Evolutionary conservation across 192 early-diverging fungal species (phyloP).

Genomic region (Coemansia sp.): DNA sequence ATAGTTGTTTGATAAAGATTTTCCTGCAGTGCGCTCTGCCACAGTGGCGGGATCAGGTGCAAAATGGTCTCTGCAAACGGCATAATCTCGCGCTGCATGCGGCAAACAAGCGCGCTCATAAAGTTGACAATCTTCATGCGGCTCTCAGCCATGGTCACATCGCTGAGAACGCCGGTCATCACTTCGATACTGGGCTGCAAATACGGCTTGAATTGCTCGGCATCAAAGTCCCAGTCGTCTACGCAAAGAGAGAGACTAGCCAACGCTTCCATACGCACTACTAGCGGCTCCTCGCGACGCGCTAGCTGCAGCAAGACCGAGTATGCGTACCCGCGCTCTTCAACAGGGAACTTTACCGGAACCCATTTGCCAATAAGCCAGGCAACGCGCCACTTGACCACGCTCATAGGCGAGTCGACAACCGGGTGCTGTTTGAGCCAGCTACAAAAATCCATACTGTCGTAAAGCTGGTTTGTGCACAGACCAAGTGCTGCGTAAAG

Average conservation of each 20-base stretch:
- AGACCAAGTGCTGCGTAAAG: slow-evolving; percentile 80
- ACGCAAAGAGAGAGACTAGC: slow-evolving; percentile 66
- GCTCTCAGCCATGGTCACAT: slow-evolving; percentile 75
- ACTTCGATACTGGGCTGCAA: slow-evolving; percentile 61
- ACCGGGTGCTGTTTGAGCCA: slow-evolving; percentile 65
- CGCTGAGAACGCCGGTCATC: slow-evolving; percentile 62
- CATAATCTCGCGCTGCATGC: slow-evolving; percentile 75
- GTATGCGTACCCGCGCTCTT: slow-evolving; percentile 69
- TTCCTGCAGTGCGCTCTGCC: slow-evolving; percentile 74
- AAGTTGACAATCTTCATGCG: slow-evolving; percentile 74
- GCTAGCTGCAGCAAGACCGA: slow-evolving; percentile 70
- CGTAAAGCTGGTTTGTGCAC: slow-evolving; percentile 79
- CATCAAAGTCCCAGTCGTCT: slow-evolving; percentile 90
- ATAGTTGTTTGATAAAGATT: slow-evolving; percentile 82
- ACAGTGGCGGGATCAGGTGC: slow-evolving; percentile 75
- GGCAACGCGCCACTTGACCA: slow-evolving; percentile 70
- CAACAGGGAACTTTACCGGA: slow-evolving; percentile 69
- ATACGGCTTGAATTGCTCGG: slow-evolving; percentile 66
- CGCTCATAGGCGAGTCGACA: slow-evolving; percentile 37
- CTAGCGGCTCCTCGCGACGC: slow-evolving; percentile 69
- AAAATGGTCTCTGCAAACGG: slow-evolving; percentile 74
- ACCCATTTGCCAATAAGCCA: slow-evolving; percentile 89
- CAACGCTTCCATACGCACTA: slow-evolving; percentile 79
- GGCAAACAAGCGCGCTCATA: slow-evolving; percentile 73
- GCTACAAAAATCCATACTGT: slow-evolving; percentile 76